These are phyloP conservation scores for Leccinum truebloodii DNA, from an alignment of 768 basidiomycete genomes.

Conservation along the genomic window DNA sequence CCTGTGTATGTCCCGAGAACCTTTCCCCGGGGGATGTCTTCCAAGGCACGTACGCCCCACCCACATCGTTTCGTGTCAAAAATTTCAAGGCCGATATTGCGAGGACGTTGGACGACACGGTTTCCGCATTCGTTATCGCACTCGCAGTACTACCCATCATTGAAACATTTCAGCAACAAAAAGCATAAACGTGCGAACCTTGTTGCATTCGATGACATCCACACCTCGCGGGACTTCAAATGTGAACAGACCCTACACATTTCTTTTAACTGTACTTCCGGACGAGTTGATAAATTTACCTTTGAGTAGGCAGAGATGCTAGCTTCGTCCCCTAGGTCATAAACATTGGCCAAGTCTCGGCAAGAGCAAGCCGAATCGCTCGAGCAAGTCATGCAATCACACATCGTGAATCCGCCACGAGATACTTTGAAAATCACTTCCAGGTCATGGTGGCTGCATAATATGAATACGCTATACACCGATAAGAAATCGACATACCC, in stretches of 20 bases:
- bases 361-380: conserved; percentile 45
- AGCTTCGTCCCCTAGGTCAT: conserved; percentile 25
- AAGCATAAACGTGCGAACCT: conserved; percentile 36
- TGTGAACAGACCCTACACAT: conserved; percentile 48
- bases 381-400: conserved; percentile 44
- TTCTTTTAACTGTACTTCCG: conserved; percentile 1
- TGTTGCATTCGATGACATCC: conserved; percentile 68
- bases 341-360: conserved; percentile 45
- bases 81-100: conserved; percentile 59
- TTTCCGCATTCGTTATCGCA: conserved; percentile 53
- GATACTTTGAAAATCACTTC: conserved; percentile 25
- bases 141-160: conserved; percentile 40
- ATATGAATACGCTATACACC: conserved; percentile 8
- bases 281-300: conserved; percentile 20
- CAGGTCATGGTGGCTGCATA: conserved; percentile 20
- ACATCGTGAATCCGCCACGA: conserved; percentile 41
- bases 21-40: conserved; percentile 48
- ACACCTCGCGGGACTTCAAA: conserved; percentile 43
- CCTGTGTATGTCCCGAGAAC: conserved; percentile 71
- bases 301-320: conserved; percentile 46
- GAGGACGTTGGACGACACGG: conserved; percentile 60
- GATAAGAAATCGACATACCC: conserved; percentile 30
- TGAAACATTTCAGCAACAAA: neutral
- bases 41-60: conserved; percentile 62
- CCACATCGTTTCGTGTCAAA: conserved; percentile 62